These are phyloP conservation scores for Stephanodiscus minutulus DNA, from an alignment of 108 stramenopile genomes.

Conservation along the genomic window DNA sequence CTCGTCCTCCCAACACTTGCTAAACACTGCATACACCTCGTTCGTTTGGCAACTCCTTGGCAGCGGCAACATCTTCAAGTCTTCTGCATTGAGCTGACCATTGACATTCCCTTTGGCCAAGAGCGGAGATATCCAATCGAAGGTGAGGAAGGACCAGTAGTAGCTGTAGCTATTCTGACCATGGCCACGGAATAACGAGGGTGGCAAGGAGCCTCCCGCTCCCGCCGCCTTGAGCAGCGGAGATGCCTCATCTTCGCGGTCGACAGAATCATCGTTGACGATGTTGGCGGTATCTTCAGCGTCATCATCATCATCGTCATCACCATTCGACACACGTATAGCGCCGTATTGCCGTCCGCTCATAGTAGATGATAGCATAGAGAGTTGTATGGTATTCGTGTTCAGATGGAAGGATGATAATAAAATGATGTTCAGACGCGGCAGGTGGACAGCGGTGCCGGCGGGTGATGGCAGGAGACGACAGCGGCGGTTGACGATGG, in stretches of 20 bases:
- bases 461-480: no score
- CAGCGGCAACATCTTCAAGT: conserved; percentile 68
- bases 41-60: conserved; percentile 60
- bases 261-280: neutral
- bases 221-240: neutral
- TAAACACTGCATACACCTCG: conserved; percentile 48
- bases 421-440: no score
- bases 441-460: no score
- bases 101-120: conserved; percentile 64
- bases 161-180: neutral
- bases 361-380: no score
- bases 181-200: neutral
- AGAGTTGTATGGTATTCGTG: no score
- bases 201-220: neutral
- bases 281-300: neutral
- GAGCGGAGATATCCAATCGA: conserved; percentile 79
- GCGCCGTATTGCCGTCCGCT: no score
- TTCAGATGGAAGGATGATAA: no score
- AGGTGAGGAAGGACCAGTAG: conserved; percentile 61
- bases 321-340: conserved; percentile 22
- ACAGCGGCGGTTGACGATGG: no score
- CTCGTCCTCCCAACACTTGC: conserved; percentile 63
- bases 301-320: neutral
- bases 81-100: conserved; percentile 65
- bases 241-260: neutral